A percentile compares a stretch with the other conserved stretches of the same genome.
phyloP scores from a whole-genome alignment of 2,329 filamentous ascomycete genomes.

The Talaromyces sp. region DNA sequence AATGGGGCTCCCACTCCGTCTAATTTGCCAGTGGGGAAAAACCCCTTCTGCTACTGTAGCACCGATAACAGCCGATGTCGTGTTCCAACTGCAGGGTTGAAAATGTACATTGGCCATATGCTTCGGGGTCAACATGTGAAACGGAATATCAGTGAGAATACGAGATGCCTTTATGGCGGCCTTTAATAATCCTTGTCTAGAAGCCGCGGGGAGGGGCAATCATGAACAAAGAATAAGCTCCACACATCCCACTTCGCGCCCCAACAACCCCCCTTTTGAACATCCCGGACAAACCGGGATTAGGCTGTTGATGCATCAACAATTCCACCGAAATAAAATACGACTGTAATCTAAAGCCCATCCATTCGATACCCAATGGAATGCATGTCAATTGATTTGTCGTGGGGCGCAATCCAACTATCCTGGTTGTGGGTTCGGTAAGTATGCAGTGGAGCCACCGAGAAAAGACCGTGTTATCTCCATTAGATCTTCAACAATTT shows the following conservation, averaged over 20 bases:
- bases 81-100: neutral
- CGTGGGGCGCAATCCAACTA: constrained; percentile 3
- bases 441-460: constrained; percentile 7
- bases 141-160: neutral
- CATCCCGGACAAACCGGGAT: neutral
- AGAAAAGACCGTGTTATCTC: constrained; percentile 22
- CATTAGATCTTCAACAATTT: neutral
- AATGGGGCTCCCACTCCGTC: constrained; percentile 2
- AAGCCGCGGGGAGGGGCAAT: neutral
- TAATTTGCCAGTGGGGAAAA: no score
- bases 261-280: constrained; percentile 10
- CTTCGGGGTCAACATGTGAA: neutral
- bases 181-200: neutral
- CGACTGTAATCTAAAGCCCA: constrained; percentile 1
- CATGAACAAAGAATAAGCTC: constrained; percentile 5
- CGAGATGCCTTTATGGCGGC: neutral
- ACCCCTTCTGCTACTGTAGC: neutral
- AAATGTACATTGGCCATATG: neutral
- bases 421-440: constrained; percentile 7
- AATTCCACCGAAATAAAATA: neutral
- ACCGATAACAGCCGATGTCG: neutral
- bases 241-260: constrained; percentile 24
- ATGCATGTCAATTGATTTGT: neutral
- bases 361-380: neutral
- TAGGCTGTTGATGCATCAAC: neutral